Evolutionary conservation across 257 asterid species (phyloP).

Genomic region (Nicotiana sylvestris): DNA sequence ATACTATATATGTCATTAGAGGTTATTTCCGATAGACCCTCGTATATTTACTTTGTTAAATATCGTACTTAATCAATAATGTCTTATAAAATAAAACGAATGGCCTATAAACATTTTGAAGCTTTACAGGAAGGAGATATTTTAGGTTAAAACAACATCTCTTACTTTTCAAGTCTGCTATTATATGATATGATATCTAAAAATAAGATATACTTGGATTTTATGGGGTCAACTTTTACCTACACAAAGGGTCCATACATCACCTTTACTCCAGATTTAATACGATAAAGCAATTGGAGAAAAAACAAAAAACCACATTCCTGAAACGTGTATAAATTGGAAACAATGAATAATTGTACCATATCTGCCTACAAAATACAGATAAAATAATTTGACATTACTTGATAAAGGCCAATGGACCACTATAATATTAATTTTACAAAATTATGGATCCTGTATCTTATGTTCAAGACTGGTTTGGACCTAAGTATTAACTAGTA

Average conservation of each 20-base stretch:
- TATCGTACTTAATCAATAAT: too few species aligned
- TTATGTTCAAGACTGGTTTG: background rate
- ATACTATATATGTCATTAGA: too few species aligned
- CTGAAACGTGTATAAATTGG: constrained; percentile 3
- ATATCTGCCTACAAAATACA: background rate
- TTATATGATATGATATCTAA: background rate
- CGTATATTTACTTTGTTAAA: too few species aligned
- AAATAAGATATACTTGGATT: background rate
- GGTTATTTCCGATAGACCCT: too few species aligned
- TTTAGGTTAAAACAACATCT: background rate
- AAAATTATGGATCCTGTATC: background rate
- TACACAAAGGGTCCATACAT: background rate
- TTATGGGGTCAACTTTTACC: background rate
- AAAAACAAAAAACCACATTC: background rate
- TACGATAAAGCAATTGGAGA: background rate
- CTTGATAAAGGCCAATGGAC: background rate
- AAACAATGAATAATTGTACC: background rate
- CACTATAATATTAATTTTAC: background rate
- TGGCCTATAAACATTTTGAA: too few species aligned
- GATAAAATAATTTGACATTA: background rate
- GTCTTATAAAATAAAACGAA: too few species aligned
- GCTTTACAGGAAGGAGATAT: too few species aligned
- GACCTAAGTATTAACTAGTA: background rate
- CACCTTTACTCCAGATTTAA: background rate
- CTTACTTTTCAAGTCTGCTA: background rate